Evolutionary conservation across 2,329 filamentous ascomycete species (phyloP), one percentile per base, ranked within the genome.

Genomic region (Ceratocystis huliohia): DNA sequence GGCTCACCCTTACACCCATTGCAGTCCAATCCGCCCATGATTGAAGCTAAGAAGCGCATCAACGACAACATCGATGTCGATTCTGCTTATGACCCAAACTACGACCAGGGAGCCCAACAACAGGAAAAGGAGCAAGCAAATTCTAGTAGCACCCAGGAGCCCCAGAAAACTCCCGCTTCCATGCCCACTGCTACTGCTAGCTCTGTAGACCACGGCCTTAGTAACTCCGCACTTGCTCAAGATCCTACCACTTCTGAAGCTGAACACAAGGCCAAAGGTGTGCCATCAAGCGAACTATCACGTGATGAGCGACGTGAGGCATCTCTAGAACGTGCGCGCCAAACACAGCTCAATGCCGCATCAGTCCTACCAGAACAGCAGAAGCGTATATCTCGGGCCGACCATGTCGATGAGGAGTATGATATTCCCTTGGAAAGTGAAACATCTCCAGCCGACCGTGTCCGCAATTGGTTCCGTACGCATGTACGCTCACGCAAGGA

Each of bases 381-480:
- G 25, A 45, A 45, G 37, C 50, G 53, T 37, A 20, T 22, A 10
- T 10, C 61, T n/a, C 61, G 20, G 6, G 15, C 45, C 3, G 50
- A 30, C 15, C 20, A 20, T 6, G 20, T 10, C 63, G 41, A 37
- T 8, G 45, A 63, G 28, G 46, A 63, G 2, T 48, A 45, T 5
- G 62, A 65, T 28, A 66, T 68, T 13, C 66, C 64, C 13, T 48
- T 53, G 4, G 61, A 65, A 30, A 59, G 25, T 25, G 66, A 62
- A 22, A 28, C 64, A 3, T 66, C 64, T 6, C 59, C 66, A 7
- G 64, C 64, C n/a, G 66, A 66, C 50, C 61, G 50, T 10, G 64
- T 68, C 22, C 64, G 66, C 50, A 48, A 56, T 8, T 68, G 66
- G 66, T 64, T 68, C 50, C 50, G 50, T 28, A 41, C 56, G 8